Percentiles rank a stretch among this genome's conserved stretches.
These are phyloP conservation scores for Metroxylon sagu DNA, from an alignment of 176 grass and related monocot species.

Conservation along the genomic window DNA sequence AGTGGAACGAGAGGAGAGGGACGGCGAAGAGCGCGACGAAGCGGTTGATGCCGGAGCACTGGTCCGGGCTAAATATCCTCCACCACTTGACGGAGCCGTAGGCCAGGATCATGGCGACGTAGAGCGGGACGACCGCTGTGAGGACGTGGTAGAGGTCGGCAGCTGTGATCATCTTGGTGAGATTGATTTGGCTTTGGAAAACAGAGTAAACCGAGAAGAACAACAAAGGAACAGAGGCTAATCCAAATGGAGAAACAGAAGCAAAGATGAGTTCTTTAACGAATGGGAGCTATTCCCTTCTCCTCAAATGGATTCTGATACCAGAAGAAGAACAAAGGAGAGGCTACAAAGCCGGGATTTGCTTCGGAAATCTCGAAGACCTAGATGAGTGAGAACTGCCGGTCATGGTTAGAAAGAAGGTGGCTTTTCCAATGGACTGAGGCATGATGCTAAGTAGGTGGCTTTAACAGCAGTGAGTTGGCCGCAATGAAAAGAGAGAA, in stretches of 20 bases:
- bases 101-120: conserved; percentile 8
- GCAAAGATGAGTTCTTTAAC: too few relatives aligned
- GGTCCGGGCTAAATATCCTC: conserved; percentile 1
- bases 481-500: background rate
- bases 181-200: too few relatives aligned
- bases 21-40: conserved; percentile 4
- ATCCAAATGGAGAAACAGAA: too few relatives aligned
- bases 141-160: background rate
- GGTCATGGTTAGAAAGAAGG: background rate
- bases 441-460: background rate
- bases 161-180: background rate
- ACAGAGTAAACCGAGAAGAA: too few relatives aligned
- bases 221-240: too few relatives aligned
- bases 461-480: background rate
- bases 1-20: background rate
- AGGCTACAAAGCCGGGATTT: background rate
- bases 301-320: background rate
- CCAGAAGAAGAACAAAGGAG: background rate
- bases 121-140: background rate
- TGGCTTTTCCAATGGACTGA: background rate
- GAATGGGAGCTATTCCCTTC: background rate
- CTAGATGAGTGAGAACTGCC: background rate
- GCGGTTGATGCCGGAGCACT: conserved; percentile 10
- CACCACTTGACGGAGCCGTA: conserved; percentile 6
- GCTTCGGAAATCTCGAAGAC: background rate